A percentile compares a stretch with the other conserved stretches of the same genome.
These are phyloP conservation scores for Camellia japonica DNA, from an alignment of 148 eudicot genomes.

Conservation along the genomic window DNA sequence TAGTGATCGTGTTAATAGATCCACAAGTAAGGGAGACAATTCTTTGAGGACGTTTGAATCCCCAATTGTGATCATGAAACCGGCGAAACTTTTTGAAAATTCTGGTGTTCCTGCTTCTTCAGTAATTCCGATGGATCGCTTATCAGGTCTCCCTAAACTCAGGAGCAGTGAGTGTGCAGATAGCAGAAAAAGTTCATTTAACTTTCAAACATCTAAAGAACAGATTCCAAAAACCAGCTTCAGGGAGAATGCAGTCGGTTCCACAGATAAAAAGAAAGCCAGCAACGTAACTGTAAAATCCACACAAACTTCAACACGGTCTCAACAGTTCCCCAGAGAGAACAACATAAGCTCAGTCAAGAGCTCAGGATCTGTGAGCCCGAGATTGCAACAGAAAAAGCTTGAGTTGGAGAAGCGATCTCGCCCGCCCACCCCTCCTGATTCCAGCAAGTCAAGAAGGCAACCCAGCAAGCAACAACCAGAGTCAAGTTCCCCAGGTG, in stretches of 20 bases:
- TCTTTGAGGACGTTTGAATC: constrained; percentile 47
- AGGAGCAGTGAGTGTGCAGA: constrained; percentile 30
- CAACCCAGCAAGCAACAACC: constrained; percentile 45
- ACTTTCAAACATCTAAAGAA: constrained; percentile 35
- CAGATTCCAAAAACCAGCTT: constrained; percentile 30
- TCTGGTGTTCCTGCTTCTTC: constrained; percentile 54
- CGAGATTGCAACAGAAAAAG: constrained; percentile 72
- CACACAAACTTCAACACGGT: constrained; percentile 35
- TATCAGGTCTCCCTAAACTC: constrained; percentile 42
- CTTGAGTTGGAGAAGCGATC: constrained; percentile 59
- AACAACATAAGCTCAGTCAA: constrained; percentile 33
- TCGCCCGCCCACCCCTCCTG: constrained; percentile 80
- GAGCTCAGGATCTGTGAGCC: constrained; percentile 64
- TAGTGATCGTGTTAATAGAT: constrained; percentile 21
- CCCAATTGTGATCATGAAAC: constrained; percentile 87
- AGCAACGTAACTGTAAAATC: constrained; percentile 37
- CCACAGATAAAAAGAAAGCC: constrained; percentile 36
- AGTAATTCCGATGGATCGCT: constrained; percentile 48
- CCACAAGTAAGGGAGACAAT: constrained; percentile 28
- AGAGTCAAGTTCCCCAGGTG: constrained; percentile 62
- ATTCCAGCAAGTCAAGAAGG: constrained; percentile 56
- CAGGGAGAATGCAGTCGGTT: constrained; percentile 32
- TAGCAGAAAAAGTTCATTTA: constrained; percentile 29
- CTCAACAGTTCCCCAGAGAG: constrained; percentile 44
- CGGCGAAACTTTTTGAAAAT: constrained; percentile 67